Evolutionary conservation across 148 eudicot genomes (phyloP).

Genomic region (Rhododendron ferrugineum): DNA sequence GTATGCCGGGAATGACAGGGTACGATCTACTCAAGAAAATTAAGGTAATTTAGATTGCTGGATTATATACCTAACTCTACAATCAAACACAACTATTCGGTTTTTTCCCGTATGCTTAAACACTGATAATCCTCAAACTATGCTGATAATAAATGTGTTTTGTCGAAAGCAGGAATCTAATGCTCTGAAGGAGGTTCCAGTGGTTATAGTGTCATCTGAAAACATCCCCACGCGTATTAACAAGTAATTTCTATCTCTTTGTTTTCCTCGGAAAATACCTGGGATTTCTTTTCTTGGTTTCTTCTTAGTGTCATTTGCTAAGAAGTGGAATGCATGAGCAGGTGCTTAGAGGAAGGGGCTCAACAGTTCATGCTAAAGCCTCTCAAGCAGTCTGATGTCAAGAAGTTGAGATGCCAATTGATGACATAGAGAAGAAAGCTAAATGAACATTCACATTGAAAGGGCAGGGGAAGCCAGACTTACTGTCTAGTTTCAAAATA

Average conservation of each 20-base stretch:
- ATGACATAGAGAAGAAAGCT: constrained; percentile 22
- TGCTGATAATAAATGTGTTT: background rate
- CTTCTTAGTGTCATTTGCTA: background rate
- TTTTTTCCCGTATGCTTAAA: background rate
- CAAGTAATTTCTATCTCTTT: constrained; percentile 38
- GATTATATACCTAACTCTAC: background rate
- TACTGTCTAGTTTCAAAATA: background rate
- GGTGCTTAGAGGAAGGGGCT: constrained; percentile 89
- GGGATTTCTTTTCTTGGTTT: background rate
- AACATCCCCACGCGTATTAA: constrained; percentile 58
- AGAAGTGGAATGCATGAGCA: constrained; percentile 1
- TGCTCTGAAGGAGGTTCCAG: constrained; percentile 58
- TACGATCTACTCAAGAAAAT: background rate
- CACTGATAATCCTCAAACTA: background rate
- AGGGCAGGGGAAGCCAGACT: background rate
- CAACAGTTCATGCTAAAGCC: constrained; percentile 71
- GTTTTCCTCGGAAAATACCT: background rate
- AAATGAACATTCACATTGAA: background rate
- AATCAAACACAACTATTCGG: background rate
- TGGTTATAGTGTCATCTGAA: constrained; percentile 81
- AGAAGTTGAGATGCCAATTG: constrained; percentile 42
- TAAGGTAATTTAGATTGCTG: background rate
- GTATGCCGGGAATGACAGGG: background rate
- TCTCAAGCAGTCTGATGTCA: constrained; percentile 52
- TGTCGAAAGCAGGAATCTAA: constrained; percentile 53